Conservation (phyloP, 345 rosid genomes). For the Lepidium sativum region DNA sequence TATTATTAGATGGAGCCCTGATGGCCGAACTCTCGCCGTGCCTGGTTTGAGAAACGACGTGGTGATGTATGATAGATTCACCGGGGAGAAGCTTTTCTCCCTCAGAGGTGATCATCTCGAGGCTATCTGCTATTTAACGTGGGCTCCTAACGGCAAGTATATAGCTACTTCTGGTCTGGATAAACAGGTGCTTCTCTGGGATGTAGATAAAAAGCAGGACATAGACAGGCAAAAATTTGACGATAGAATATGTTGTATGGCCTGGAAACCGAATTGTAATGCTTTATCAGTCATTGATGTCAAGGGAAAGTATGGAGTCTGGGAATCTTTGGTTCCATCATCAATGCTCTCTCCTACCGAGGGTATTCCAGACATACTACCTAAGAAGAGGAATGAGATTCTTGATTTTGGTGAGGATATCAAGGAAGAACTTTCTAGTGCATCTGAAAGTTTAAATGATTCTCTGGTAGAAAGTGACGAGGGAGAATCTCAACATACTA, state of each 20-base stretch:
- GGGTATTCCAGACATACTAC: conserved; percentile 50
- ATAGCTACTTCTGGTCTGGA: conserved; percentile 87
- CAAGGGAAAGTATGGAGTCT: conserved; percentile 66
- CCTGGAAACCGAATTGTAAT: conserved; percentile 85
- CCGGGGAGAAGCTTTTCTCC: conserved; percentile 76
- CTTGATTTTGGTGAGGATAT: conserved; percentile 65
- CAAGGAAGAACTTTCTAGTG: conserved; percentile 32
- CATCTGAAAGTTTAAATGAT: conserved; percentile 65
- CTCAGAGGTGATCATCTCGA: conserved; percentile 75
- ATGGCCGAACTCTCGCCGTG: conserved; percentile 77
- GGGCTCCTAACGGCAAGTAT: conserved; percentile 96
- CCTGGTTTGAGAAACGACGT: conserved; percentile 85
- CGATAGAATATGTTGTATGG: conserved; percentile 67
- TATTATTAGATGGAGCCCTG: conserved; percentile 86
- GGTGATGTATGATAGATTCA: conserved; percentile 87
- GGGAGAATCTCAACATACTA: conserved; percentile 52
- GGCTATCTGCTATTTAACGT: conserved; percentile 60
- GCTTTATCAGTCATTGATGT: conserved; percentile 85
- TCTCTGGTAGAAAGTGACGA: conserved; percentile 43
- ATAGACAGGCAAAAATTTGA: conserved; percentile 83
- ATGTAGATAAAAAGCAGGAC: conserved; percentile 73
- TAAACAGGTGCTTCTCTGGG: conserved; percentile 84
- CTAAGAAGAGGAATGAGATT: conserved; percentile 68
- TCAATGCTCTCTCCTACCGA: conserved; percentile 84
- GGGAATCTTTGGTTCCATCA: conserved; percentile 89